Conservation (phyloP, 2,329 filamentous ascomycete genomes). For the Penicillium sp. region DNA sequence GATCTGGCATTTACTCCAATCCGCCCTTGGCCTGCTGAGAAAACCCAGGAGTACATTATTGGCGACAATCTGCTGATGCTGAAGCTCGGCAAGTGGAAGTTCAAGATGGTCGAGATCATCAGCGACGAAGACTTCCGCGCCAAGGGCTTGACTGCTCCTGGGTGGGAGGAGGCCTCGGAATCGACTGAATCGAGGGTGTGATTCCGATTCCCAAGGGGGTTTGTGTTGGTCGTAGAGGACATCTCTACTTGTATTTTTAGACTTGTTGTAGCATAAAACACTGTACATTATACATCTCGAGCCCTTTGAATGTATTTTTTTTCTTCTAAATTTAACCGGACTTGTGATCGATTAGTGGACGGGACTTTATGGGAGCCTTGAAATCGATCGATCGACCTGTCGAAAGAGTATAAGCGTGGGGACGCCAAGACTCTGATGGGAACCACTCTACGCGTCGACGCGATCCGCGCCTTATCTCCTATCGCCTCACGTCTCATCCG, state of each 20-base stretch:
- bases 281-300: slow-evolving; percentile 39
- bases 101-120: slow-evolving; percentile 59
- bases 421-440: slow-evolving; percentile 4
- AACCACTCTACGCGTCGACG: slow-evolving; percentile 44
- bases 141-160: slow-evolving; percentile 50
- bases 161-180: slow-evolving; percentile 48
- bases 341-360: neutral
- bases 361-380: neutral
- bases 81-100: slow-evolving; percentile 61
- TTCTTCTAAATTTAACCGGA: neutral
- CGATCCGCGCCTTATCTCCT: slow-evolving; percentile 31
- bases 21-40: slow-evolving; percentile 43
- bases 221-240: neutral
- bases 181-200: slow-evolving; percentile 10
- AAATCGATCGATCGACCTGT: neutral
- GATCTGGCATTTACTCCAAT: slow-evolving; percentile 54
- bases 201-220: neutral
- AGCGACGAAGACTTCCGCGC: slow-evolving; percentile 55
- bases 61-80: slow-evolving; percentile 56
- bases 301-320: neutral
- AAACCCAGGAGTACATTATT: slow-evolving; percentile 53
- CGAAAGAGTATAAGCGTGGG: neutral
- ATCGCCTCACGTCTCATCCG: slow-evolving; percentile 9
- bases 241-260: slow-evolving; percentile 18
- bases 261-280: slow-evolving; percentile 9